Base-by-base conservation (phyloP, 305 asterid genomes). In the Fraxinus xanthoxyloides region DNA sequence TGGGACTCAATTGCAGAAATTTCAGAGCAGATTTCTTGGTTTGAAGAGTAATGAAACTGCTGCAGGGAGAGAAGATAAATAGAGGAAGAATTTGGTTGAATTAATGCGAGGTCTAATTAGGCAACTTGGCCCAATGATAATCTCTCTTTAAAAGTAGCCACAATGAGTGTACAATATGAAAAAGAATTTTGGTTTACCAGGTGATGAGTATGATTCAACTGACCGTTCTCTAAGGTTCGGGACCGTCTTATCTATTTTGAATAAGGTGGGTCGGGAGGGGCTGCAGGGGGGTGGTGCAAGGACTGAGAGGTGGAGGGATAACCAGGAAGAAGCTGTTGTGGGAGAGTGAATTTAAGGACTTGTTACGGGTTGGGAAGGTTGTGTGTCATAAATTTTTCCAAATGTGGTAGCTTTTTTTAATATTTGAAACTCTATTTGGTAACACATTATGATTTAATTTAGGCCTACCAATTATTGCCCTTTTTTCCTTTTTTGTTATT, bases 361-460 rank as follows among this genome's bases (percentile, higher is more conserved):
- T 63, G 34, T 10, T 19, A 21, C 5, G 35, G 72, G 15, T 26
- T 2, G 31, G 10, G 5, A 23, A 19, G 69, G 26, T 59, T 59
- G 13, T 19, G 69, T 12, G 36, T 28, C 7, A 34, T 65, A 24
- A 26, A 9, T 24, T 65, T 24, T 26, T 21, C 56, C 35, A 26
- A 12, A 28, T 83, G 63, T 38, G 59, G 13, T 79, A 59, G 76
- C 84, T 48, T 80, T 82, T 72, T 61, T 46, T 35, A 1, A 2
- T 75, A 34, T 75, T 51, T 75, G 63, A 43, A 77, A 43, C 46
- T 61, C 31, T 24, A 17, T 46, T 43, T 59, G 78, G 48, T 79
- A 84, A 51, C 17, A 51, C 82, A 78, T 84, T 85, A 38, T 85
- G 90, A 87, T 86, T 61, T 80, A 56, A 77, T 34, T 78, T 79